These are phyloP conservation scores for Gracilaria vermiculophylla DNA, from an alignment of 23 red algal species.

Conservation along the genomic window DNA sequence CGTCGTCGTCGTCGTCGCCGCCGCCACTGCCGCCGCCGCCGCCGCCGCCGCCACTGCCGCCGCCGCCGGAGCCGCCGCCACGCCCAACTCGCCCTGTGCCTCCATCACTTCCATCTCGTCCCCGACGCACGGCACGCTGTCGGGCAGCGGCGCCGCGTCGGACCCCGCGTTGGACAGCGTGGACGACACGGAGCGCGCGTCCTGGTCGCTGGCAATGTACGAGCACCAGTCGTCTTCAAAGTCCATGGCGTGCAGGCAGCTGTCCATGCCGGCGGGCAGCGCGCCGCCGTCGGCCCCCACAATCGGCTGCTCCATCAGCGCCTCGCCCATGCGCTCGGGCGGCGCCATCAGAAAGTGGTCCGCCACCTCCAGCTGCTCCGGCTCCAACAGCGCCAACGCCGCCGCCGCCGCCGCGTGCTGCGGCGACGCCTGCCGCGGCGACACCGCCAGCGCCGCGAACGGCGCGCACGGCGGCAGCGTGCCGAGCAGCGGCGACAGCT, in stretches of 20 bases:
- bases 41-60: neutral
- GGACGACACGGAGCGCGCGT: slow-evolving; percentile 9
- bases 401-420: neutral
- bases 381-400: neutral
- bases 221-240: slow-evolving; percentile 58
- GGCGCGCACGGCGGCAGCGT: neutral
- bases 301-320: slow-evolving; percentile 23
- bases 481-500: neutral
- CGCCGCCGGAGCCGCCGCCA: neutral
- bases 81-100: neutral
- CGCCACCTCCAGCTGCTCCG: slow-evolving; percentile 2
- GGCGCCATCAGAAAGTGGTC: slow-evolving; percentile 32
- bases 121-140: slow-evolving; percentile 25
- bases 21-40: no score
- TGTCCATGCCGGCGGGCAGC: slow-evolving; percentile 24
- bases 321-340: neutral
- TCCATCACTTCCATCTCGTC: neutral
- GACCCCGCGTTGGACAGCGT: slow-evolving; percentile 14
- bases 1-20: neutral
- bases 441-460: neutral
- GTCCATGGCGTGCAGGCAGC: slow-evolving; percentile 30
- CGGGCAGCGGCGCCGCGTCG: neutral
- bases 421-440: neutral
- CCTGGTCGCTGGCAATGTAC: slow-evolving; percentile 38
- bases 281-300: slow-evolving; percentile 31